Conservation (phyloP, 345 rosid species). For the Eucalyptus erythrocorys region DNA sequence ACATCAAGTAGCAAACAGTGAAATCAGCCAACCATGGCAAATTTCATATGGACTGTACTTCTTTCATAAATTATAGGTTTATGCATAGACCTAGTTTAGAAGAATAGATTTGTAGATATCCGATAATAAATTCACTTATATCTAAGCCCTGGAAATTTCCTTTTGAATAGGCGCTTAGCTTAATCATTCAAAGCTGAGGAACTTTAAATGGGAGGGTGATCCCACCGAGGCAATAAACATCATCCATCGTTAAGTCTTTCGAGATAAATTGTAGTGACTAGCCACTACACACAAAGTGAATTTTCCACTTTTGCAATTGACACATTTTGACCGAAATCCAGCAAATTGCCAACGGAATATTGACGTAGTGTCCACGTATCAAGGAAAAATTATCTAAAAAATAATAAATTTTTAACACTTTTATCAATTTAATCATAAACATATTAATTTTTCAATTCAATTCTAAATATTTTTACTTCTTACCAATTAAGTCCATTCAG, state of each 20-base stretch:
- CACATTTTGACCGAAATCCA: background rate
- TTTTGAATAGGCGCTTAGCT: background rate
- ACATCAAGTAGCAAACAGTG: background rate
- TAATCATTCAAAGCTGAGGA: background rate
- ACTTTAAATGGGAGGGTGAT: background rate
- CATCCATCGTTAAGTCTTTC: background rate
- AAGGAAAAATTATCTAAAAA: no score
- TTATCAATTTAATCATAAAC: no score
- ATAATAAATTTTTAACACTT: fast-evolving
- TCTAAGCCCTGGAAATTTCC: background rate
- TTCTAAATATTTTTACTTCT: no score
- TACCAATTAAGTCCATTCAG: fast-evolving
- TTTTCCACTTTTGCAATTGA: background rate
- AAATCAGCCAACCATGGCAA: background rate
- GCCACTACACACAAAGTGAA: background rate
- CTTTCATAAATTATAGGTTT: background rate
- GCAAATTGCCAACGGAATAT: background rate
- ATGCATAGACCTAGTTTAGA: background rate
- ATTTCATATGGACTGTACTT: background rate
- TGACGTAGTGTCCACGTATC: background rate
- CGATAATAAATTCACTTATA: background rate
- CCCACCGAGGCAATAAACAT: background rate
- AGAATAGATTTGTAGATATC: background rate
- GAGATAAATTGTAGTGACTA: background rate
- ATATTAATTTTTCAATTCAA: no score